A percentile compares a stretch with the other conserved stretches of the same genome.
phyloP scores from a whole-genome alignment of 345 rosid genomes.

The Streptanthus diversifolius region DNA sequence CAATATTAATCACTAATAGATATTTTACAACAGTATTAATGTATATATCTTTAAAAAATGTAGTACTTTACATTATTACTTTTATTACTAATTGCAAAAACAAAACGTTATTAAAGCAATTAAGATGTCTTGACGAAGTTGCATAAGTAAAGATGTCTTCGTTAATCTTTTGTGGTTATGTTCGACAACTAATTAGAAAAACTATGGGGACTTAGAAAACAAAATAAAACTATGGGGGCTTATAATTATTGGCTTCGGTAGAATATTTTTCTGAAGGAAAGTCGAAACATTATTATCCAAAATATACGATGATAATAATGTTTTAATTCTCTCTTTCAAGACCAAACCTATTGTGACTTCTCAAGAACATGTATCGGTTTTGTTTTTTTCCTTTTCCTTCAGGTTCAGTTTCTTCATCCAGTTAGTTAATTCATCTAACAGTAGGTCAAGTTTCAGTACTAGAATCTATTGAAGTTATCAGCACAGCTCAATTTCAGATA shows the following conservation, averaged over 20 bases:
- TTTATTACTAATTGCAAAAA: neutral
- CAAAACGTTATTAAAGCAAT: no score
- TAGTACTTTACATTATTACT: no score
- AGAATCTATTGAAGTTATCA: neutral
- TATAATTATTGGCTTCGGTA: no score
- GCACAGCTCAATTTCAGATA: neutral
- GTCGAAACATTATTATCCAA: no score
- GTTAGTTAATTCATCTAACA: neutral
- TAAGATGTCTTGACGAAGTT: no score
- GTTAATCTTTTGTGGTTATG: neutral
- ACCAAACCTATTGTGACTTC: neutral
- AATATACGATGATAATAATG: no score
- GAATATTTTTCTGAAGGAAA: neutral
- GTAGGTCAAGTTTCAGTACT: neutral
- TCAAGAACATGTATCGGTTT: neutral
- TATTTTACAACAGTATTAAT: no score
- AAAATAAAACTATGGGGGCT: neutral
- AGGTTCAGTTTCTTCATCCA: constrained; percentile 5
- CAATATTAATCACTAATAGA: no score
- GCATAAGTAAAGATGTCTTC: neutral
- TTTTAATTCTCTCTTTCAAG: neutral
- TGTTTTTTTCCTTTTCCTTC: neutral
- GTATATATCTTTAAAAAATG: no score
- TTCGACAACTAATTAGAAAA: neutral
- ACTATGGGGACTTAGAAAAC: no score